A percentile compares a stretch with the other conserved stretches of the same genome.
These are phyloP conservation scores for Talaromyces thailandensis DNA, from an alignment of 495 filamentous ascomycete genomes.

Conservation along the genomic window DNA sequence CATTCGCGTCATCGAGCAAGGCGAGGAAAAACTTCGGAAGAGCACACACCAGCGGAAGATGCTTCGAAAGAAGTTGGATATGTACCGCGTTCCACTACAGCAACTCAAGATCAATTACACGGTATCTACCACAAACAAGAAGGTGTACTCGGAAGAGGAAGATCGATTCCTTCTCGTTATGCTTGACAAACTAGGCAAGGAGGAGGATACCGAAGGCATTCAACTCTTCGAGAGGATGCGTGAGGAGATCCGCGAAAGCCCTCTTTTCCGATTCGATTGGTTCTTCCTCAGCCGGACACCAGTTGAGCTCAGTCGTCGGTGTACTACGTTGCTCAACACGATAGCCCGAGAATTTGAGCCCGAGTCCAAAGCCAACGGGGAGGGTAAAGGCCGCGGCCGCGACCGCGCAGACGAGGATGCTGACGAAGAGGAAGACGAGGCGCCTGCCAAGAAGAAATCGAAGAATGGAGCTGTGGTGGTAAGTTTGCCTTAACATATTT, in stretches of 20 bases:
- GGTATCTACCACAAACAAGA: slow-evolving; percentile 98
- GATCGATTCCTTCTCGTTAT: slow-evolving; percentile 93
- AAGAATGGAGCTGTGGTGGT: slow-evolving; percentile 66
- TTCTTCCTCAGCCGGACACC: slow-evolving; percentile 95
- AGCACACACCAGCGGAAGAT: slow-evolving; percentile 89
- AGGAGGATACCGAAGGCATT: slow-evolving; percentile 62
- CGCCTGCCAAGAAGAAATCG: slow-evolving; percentile 84
- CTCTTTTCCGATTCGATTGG: slow-evolving; percentile 97
- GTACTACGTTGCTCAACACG: slow-evolving; percentile 88
- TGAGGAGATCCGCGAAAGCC: slow-evolving; percentile 87
- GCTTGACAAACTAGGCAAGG: slow-evolving; percentile 69
- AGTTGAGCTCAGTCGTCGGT: slow-evolving; percentile 81
- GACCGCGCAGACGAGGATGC: slow-evolving; percentile 68
- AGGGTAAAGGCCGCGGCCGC: slow-evolving; percentile 60
- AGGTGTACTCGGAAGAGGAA: slow-evolving; percentile 98
- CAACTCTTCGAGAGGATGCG: slow-evolving; percentile 76
- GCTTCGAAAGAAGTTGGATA: slow-evolving; percentile 86
- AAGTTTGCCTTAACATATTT: slow-evolving; percentile 14
- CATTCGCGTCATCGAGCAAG: slow-evolving; percentile 76
- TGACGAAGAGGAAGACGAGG: slow-evolving; percentile 66
- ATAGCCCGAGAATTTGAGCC: slow-evolving; percentile 87
- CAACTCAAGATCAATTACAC: slow-evolving; percentile 98
- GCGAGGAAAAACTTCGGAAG: slow-evolving; percentile 81
- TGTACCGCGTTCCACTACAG: slow-evolving; percentile 92
- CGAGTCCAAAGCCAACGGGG: slow-evolving; percentile 51